Conservation (phyloP, 2,329 filamentous ascomycete genomes). For the Trichophyton verrucosum region DNA sequence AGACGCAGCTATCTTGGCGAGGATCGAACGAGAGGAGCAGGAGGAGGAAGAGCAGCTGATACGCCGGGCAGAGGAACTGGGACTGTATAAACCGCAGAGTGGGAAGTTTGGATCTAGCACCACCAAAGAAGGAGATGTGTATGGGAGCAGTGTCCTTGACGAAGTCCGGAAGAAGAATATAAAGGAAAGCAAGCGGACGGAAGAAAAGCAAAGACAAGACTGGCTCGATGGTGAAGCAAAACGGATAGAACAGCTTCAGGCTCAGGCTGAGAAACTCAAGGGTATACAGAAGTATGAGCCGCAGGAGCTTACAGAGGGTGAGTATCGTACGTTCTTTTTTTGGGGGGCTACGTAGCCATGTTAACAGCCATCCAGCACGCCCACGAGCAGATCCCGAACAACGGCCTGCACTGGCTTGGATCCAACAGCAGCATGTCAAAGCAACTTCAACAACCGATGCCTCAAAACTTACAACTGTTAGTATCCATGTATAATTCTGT, state of each 20-base stretch:
- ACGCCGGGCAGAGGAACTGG: constrained; percentile 28
- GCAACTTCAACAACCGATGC: constrained; percentile 26
- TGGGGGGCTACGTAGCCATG: not conserved
- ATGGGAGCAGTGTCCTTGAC: constrained; percentile 32
- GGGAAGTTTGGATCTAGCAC: constrained; percentile 31
- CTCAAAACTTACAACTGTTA: constrained; percentile 27
- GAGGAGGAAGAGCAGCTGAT: constrained; percentile 28
- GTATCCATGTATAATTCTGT: too few species aligned
- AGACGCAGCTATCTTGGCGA: constrained; percentile 36
- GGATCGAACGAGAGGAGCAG: constrained; percentile 30
- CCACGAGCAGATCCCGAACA: constrained; percentile 30
- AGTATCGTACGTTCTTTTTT: not conserved
- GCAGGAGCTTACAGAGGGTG: constrained; percentile 26
- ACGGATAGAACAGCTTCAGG: constrained; percentile 24
- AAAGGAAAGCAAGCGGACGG: constrained; percentile 28
- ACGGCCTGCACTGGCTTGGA: constrained; percentile 31
- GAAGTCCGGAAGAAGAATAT: constrained; percentile 31
- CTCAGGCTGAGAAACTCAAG: constrained; percentile 24
- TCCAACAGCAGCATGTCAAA: constrained; percentile 31
- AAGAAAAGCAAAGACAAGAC: constrained; percentile 37
- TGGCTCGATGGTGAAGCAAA: constrained; percentile 43
- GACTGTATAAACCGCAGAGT: constrained; percentile 34
- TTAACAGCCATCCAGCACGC: constrained; percentile 18
- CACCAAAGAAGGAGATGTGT: constrained; percentile 31
- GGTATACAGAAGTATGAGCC: constrained; percentile 27